Percentiles rank a stretch among this genome's conserved stretches.
phyloP scores from a whole-genome alignment of 1,139 yeast genomes.

The Geotrichum bryndzae region DNA sequence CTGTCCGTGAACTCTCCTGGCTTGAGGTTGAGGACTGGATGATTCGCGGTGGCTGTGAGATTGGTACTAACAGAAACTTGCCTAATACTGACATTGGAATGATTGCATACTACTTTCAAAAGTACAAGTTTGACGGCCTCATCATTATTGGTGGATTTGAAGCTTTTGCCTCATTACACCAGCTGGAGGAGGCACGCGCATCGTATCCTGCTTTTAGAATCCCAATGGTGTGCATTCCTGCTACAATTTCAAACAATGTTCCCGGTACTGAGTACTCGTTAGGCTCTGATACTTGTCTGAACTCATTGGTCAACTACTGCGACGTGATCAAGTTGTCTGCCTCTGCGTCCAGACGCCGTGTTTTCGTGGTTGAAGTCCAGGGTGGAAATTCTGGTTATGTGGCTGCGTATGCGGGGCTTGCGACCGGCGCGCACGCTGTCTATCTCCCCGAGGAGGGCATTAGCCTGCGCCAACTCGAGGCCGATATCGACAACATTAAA shows the following conservation, averaged over 20 bases:
- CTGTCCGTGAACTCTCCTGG: conserved; percentile 73
- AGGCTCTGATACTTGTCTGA: conserved; percentile 91
- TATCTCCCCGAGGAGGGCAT: conserved; percentile 91
- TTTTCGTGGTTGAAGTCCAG: conserved; percentile 93
- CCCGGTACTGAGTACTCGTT: conserved; percentile 95
- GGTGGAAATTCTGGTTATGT: conserved; percentile 95
- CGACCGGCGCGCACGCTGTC: conserved; percentile 88
- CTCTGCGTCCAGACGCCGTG: conserved; percentile 88
- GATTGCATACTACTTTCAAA: conserved; percentile 86
- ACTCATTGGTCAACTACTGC: conserved; percentile 83
- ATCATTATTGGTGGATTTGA: conserved; percentile 94
- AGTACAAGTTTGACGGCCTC: conserved; percentile 76
- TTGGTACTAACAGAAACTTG: conserved; percentile 86
- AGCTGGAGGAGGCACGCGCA: conserved; percentile 63
- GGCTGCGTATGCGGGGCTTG: conserved; percentile 82
- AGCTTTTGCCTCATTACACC: conserved; percentile 77
- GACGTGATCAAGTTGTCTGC: conserved; percentile 95
- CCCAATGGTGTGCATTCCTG: conserved; percentile 90
- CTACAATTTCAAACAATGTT: conserved; percentile 94
- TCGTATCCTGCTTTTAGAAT: conserved; percentile 86
- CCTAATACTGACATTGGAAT: conserved; percentile 80
- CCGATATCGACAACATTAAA: conserved; percentile 66
- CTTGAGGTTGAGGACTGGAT: conserved; percentile 86
- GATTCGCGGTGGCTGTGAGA: conserved; percentile 86
- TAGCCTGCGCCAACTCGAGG: conserved; percentile 61